A percentile compares a stretch with the other conserved stretches of the same genome.
Conservation (phyloP, 2,329 filamentous ascomycete genomes). For the Diaporthe sp. region DNA sequence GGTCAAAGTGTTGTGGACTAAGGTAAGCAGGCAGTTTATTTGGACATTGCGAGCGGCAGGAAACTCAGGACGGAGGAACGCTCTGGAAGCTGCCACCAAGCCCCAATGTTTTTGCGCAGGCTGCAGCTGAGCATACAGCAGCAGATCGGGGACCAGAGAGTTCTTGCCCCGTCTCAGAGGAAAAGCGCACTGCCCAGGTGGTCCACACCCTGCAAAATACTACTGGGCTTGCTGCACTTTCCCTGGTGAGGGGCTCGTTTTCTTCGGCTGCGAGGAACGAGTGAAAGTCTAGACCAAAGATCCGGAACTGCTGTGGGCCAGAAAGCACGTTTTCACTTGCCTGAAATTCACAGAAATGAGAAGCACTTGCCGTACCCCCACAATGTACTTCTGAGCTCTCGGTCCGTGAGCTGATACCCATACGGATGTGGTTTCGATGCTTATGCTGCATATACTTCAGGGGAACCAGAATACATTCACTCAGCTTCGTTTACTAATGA, state of each 20-base stretch:
- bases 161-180: constrained; percentile 6
- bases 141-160: neutral
- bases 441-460: neutral
- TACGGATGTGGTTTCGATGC: no score
- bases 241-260: neutral
- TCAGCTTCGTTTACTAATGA: neutral
- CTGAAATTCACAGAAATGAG: neutral
- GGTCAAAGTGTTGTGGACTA: neutral
- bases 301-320: neutral
- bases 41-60: constrained; percentile 30
- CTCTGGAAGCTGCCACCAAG: constrained; percentile 33
- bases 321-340: neutral
- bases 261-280: neutral
- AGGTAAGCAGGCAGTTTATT: neutral
- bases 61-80: neutral
- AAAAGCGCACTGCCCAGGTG: neutral
- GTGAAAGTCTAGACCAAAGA: neutral
- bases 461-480: neutral
- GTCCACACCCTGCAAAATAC: neutral
- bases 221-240: constrained; percentile 13
- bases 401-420: neutral
- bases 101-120: neutral
- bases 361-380: neutral
- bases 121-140: neutral
- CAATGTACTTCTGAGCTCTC: neutral